Evolutionary conservation across 1,139 yeast genomes (phyloP).

Genomic region (Geotrichum cucujoidarum): DNA sequence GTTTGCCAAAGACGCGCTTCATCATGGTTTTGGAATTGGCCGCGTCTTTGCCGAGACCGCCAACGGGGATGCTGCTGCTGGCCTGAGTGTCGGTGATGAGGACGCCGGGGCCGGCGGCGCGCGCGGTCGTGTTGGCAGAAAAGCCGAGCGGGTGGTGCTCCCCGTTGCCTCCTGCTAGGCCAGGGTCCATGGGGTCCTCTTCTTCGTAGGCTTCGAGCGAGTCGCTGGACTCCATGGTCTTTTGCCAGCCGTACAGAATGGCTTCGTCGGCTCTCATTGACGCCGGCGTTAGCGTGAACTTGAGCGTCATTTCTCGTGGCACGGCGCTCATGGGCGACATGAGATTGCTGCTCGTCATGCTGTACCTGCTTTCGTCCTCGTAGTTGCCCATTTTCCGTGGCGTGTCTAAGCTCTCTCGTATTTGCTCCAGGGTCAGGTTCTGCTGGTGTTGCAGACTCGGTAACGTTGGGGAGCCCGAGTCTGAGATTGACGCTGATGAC

Average conservation of each 20-base stretch:
- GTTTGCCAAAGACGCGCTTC: constrained; percentile 30
- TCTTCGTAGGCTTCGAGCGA: constrained; percentile 18
- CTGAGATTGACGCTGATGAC: background rate
- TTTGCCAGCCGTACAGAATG: constrained; percentile 33
- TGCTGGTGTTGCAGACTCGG: background rate
- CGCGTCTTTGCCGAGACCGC: constrained; percentile 24
- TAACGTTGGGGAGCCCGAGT: background rate
- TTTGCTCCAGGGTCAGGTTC: constrained; percentile 4
- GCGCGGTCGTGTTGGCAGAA: background rate
- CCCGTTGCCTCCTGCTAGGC: no score
- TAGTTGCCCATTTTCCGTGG: background rate
- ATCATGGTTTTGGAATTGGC: constrained; percentile 18
- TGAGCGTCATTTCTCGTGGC: constrained; percentile 33
- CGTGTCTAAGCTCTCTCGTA: constrained; percentile 2
- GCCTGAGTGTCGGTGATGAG: background rate
- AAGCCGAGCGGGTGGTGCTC: background rate
- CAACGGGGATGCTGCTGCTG: constrained; percentile 22
- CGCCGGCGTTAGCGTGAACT: constrained; percentile 33
- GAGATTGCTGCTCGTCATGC: background rate
- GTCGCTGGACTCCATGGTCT: constrained; percentile 26
- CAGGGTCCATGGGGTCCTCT: constrained; percentile 5
- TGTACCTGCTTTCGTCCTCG: constrained; percentile 1
- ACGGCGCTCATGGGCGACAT: constrained; percentile 16
- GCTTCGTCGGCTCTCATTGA: constrained; percentile 34
- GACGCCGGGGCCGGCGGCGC: background rate